Conservation (phyloP, 1,139 yeast species). For the Pichia sp. region DNA sequence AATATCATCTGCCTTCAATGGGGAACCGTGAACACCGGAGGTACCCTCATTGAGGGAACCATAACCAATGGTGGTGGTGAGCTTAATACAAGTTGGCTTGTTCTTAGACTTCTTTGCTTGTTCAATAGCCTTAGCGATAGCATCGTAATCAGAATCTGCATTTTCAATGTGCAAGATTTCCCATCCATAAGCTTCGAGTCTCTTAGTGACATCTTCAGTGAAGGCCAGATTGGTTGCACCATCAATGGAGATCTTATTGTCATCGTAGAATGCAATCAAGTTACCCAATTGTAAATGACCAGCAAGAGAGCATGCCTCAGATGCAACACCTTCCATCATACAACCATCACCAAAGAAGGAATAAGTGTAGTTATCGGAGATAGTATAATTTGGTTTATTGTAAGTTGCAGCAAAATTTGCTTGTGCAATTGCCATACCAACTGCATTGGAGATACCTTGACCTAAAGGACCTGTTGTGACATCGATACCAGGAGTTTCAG, state of each 20-base stretch:
- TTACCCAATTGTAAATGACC: conserved; percentile 95
- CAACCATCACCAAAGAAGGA: conserved; percentile 95
- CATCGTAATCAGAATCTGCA: conserved; percentile 76
- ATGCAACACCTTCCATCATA: conserved; percentile 96
- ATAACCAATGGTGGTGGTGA: conserved; percentile 89
- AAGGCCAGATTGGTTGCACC: conserved; percentile 89
- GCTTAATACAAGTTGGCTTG: conserved; percentile 88
- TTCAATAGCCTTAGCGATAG: conserved; percentile 66
- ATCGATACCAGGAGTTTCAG: conserved; percentile 82
- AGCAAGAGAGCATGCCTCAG: conserved; percentile 92
- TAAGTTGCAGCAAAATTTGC: conserved; percentile 86
- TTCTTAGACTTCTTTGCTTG: conserved; percentile 58
- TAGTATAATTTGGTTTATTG: conserved; percentile 75
- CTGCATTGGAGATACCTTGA: conserved; percentile 96
- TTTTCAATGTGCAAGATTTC: conserved; percentile 69
- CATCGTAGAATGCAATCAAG: conserved; percentile 95
- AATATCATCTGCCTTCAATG: conserved; percentile 91
- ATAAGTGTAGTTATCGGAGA: conserved; percentile 71
- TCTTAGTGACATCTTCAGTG: conserved; percentile 84
- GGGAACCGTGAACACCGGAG: conserved; percentile 94
- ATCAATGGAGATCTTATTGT: conserved; percentile 95
- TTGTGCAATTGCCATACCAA: conserved; percentile 95
- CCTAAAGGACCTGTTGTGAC: conserved; percentile 99
- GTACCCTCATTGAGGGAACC: conserved; percentile 88
- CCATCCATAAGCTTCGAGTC: conserved; percentile 96